Evolutionary conservation across 306 rosid genomes (phyloP).

Genomic region (Rosa lucieae): DNA sequence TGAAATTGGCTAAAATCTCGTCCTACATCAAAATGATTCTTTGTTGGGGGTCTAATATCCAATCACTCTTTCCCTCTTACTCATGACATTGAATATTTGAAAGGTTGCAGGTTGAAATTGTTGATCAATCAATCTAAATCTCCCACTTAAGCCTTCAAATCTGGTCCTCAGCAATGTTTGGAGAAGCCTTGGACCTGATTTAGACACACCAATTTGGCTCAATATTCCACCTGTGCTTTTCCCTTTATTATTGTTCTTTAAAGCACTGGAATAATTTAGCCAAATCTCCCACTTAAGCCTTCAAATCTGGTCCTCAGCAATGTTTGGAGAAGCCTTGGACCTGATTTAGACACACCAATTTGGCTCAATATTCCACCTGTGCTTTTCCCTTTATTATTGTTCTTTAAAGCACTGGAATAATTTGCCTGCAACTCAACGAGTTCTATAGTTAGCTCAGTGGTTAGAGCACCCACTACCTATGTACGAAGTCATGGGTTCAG

Average conservation of each 20-base stretch:
- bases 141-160: slow-evolving; percentile 31
- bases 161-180: not conserved
- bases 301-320: slow-evolving; percentile 6
- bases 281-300: slow-evolving; percentile 33
- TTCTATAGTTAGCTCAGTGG: too few species aligned
- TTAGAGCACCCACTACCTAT: too few species aligned
- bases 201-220: not conserved
- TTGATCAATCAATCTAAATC: slow-evolving; percentile 23
- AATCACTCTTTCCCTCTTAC: slow-evolving; percentile 27
- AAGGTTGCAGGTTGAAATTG: slow-evolving; percentile 24
- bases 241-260: not conserved
- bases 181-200: slow-evolving; percentile 11
- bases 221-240: not conserved
- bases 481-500: too few species aligned
- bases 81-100: slow-evolving; percentile 31
- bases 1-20: too few species aligned
- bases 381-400: not conserved
- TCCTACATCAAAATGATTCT: slow-evolving; percentile 17
- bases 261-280: not conserved
- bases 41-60: slow-evolving; percentile 29
- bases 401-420: too few species aligned
- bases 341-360: not conserved
- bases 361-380: not conserved
- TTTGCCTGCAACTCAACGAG: not conserved
- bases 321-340: slow-evolving; percentile 3